Conservation (phyloP, 2,329 filamentous ascomycete genomes). For the Tolypocladium nubicola region DNA sequence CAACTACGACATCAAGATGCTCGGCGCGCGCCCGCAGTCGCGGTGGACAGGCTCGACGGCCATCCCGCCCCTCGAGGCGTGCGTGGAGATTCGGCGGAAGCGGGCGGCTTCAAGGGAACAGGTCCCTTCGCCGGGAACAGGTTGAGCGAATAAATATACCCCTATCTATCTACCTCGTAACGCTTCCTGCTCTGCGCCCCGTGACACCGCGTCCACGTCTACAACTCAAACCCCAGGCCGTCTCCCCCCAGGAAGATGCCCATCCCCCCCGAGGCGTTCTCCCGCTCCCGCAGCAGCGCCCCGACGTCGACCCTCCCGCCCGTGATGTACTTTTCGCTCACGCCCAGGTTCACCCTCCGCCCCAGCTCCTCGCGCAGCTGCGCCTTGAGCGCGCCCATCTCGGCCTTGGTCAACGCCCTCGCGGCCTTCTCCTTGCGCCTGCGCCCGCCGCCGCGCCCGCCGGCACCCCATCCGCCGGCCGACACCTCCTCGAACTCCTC, state of each 20-base stretch:
- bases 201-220: not conserved
- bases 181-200: not conserved
- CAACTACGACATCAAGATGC: slow-evolving; percentile 40
- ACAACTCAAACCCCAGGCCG: not conserved
- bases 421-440: slow-evolving; percentile 67
- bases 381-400: slow-evolving; percentile 58
- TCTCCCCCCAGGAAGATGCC: slow-evolving; percentile 32
- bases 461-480: slow-evolving; percentile 44
- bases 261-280: slow-evolving; percentile 28
- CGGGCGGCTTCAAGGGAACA: not conserved
- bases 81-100: slow-evolving; percentile 14
- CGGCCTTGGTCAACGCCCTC: slow-evolving; percentile 56
- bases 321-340: slow-evolving; percentile 78
- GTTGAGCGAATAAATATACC: not conserved
- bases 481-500: slow-evolving; percentile 81
- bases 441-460: slow-evolving; percentile 61
- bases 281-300: slow-evolving; percentile 52
- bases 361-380: slow-evolving; percentile 62
- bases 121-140: no score
- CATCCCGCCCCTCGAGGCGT: slow-evolving; percentile 14
- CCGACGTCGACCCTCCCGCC: slow-evolving; percentile 77
- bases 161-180: not conserved
- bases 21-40: slow-evolving; percentile 26
- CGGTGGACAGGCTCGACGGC: slow-evolving; percentile 34
- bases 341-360: slow-evolving; percentile 72